Evolutionary conservation across 108 stramenopile genomes (phyloP).

Genomic region (Ochromonas danica): DNA sequence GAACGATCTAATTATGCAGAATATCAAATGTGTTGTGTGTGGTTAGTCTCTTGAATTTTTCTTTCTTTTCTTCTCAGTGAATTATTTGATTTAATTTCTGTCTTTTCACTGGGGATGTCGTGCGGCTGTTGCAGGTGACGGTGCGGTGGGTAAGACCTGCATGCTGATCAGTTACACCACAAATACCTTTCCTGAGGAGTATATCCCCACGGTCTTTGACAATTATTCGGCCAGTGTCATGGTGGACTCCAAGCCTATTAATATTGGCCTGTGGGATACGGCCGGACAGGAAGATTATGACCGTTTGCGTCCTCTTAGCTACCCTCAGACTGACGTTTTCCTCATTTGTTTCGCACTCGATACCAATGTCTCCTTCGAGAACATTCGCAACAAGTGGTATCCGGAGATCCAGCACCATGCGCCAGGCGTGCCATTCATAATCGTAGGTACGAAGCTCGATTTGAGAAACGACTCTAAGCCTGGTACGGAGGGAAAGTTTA

Average conservation of each 20-base stretch:
- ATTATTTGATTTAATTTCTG: not conserved
- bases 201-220: slow-evolving; percentile 69
- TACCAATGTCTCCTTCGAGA: slow-evolving; percentile 54
- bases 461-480: slow-evolving; percentile 50
- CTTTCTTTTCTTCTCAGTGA: not conserved
- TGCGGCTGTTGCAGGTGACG: slow-evolving; percentile 43
- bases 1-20: no score
- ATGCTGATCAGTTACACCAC: slow-evolving; percentile 68
- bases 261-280: slow-evolving; percentile 68
- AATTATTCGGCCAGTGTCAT: slow-evolving; percentile 63
- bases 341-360: slow-evolving; percentile 63
- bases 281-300: slow-evolving; percentile 73
- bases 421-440: slow-evolving; percentile 63
- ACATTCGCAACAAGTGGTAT: slow-evolving; percentile 62
- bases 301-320: slow-evolving; percentile 61
- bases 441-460: slow-evolving; percentile 65
- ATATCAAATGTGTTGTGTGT: slow-evolving; percentile 55
- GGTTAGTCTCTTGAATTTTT: slow-evolving; percentile 8
- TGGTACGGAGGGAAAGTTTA: slow-evolving; percentile 36
- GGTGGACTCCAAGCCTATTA: slow-evolving; percentile 62
- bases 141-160: slow-evolving; percentile 69
- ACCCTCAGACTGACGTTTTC: slow-evolving; percentile 68
- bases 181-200: slow-evolving; percentile 68
- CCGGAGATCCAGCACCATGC: slow-evolving; percentile 41
- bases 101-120: not conserved